phyloP scores from a whole-genome alignment of 2,329 filamentous ascomycete species.

The Aspergillus udagawae region DNA sequence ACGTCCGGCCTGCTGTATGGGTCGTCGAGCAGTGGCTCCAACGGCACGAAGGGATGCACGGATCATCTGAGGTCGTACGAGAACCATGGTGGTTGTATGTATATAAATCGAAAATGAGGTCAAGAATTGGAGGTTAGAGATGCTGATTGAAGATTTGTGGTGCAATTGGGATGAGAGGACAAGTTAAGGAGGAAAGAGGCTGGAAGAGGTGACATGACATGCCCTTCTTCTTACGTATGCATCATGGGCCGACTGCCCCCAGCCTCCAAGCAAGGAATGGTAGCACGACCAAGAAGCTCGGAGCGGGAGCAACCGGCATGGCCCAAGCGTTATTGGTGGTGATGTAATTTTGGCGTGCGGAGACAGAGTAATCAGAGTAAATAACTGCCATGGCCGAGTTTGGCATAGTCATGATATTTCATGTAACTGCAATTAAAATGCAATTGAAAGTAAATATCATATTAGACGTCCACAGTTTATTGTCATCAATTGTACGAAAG shows the following conservation, averaged over 20 bases:
- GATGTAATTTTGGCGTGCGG: constrained; percentile 10
- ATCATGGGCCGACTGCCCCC: not conserved
- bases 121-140: not conserved
- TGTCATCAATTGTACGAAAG: not conserved
- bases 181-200: constrained; percentile 2
- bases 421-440: not conserved
- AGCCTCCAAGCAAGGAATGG: not conserved
- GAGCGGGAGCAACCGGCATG: constrained; percentile 12
- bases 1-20: constrained; percentile 39
- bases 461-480: not conserved
- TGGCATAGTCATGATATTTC: not conserved
- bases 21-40: constrained; percentile 24
- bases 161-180: not conserved
- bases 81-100: constrained; percentile 26
- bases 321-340: constrained; percentile 2
- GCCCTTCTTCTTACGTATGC: not conserved
- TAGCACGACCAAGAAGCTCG: not conserved
- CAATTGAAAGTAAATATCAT: not conserved
- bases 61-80: constrained; percentile 27
- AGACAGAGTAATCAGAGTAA: not conserved
- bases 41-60: constrained; percentile 19
- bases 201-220: constrained; percentile 6
- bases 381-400: not conserved
- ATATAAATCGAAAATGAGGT: not conserved
- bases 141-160: not conserved